Evolutionary conservation across 129 eudicot species (phyloP), one percentile per base, ranked within the genome.

Genomic region (Lactuca saligna): DNA sequence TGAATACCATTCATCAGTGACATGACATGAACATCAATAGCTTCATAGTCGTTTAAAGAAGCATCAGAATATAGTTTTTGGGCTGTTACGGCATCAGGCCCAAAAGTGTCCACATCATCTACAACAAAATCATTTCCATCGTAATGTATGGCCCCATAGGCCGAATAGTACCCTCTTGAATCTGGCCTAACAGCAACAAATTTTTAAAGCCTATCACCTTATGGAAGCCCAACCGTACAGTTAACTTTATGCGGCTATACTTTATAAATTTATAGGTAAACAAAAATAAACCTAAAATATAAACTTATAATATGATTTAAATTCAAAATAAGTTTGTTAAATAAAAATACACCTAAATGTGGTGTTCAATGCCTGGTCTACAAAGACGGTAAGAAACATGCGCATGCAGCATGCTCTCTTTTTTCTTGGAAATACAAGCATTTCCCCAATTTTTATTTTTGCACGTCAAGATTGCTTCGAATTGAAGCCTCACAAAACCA

Each of bases 381-480:
- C 3, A 25, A 25, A 0, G 29, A 25, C 29, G 29, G 29, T 25
- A 25, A 25, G 17, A 32, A 66, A 31, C 59, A 32, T 66, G 58
- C 57, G 58, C 11, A 46, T 9, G 71, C 48, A 67, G 72, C 61
- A 50, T 34, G 61, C 72, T 53, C 29, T 53, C 33, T 66, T 66
- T 48, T 50, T 66, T 66, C 48, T 61, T 37, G 66, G 37, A 61
- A 51, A 66, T 66, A 44, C 71, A 66, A 65, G 57, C 59, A 8
- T 34, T 65, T 66, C n/a, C 64, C 44, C 61, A n/a, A n/a, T n/a
- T n/a, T n/a, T n/a, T n/a, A n/a, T n/a, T n/a, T n/a, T n/a, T n/a
- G 61, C 72, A 66, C 46, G 60, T 3, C 61, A 66, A 49, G 12
- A 15, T 51, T 66, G 71, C 60, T 66, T 66, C 71, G 33, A 13